These are phyloP conservation scores for Discostella stelligera DNA, from an alignment of 352 stramenopile genomes.

Conservation along the genomic window DNA sequence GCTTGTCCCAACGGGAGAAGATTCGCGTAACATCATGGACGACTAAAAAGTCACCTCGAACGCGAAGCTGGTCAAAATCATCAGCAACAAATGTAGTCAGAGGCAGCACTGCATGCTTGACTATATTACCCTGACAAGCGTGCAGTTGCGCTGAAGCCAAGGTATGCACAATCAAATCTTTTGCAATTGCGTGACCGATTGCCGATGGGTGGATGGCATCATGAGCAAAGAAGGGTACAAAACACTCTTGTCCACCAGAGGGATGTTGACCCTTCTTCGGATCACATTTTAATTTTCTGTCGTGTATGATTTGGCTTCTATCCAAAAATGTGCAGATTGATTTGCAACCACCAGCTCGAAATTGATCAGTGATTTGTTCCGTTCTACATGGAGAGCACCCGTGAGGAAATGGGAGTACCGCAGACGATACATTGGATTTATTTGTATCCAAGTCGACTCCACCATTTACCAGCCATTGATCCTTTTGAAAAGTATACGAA, in stretches of 20 bases:
- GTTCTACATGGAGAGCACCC: slow-evolving; percentile 50
- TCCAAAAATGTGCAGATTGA: slow-evolving; percentile 55
- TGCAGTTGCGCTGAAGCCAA: slow-evolving; percentile 34
- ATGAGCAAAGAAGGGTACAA: slow-evolving; percentile 57
- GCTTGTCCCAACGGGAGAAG: slow-evolving; percentile 41
- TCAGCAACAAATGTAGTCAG: slow-evolving; percentile 45
- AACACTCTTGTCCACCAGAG: slow-evolving; percentile 45
- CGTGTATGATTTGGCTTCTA: slow-evolving; percentile 26
- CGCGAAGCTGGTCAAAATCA: slow-evolving; percentile 39
- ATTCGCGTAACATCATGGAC: slow-evolving; percentile 56
- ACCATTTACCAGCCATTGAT: slow-evolving; percentile 19
- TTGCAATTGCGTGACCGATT: slow-evolving; percentile 56
- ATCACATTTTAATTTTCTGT: slow-evolving; percentile 45
- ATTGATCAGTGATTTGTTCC: slow-evolving; percentile 48
- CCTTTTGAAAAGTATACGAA: slow-evolving; percentile 36
- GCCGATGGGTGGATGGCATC: slow-evolving; percentile 57
- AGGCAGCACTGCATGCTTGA: slow-evolving; percentile 21
- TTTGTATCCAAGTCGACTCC: slow-evolving; percentile 8
- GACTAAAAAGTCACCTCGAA: slow-evolving; percentile 53
- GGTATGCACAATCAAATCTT: slow-evolving; percentile 55
- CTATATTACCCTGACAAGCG: slow-evolving; percentile 27
- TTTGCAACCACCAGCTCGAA: slow-evolving; percentile 52
- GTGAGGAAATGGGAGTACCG: slow-evolving; percentile 57
- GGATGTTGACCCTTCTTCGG: slow-evolving; percentile 29
- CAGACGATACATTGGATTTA: slow-evolving; percentile 20